Evolutionary conservation across 2,329 filamentous ascomycete species (phyloP), one percentile per base, ranked within the genome.

Genomic region (Colletotrichum acutatum): DNA sequence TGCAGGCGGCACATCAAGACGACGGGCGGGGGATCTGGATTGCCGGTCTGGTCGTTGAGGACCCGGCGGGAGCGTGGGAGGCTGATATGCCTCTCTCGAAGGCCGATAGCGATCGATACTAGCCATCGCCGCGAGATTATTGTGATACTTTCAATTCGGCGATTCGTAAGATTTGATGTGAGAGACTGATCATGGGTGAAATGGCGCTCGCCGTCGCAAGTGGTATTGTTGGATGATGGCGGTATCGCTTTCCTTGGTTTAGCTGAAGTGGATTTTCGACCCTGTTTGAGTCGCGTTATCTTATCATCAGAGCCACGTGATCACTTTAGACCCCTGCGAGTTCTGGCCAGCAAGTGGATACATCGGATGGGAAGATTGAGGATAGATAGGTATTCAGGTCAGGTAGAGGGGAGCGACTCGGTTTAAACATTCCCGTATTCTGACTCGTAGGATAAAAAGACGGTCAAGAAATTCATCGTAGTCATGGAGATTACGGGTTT

Each of bases 81-180:
- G 88, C 76, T 90, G 88, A 75, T 90, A 90, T 75, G 85, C 85
- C 80, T 90, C 89, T 72, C 88, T 85, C 63, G 86, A 83, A 66
- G 88, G 88, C 74, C 89, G 85, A 77, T 91, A 91, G 78, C 87
- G 83, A 79, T 90, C 89, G 80, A 91, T 86, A 79, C 88, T 90
- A 75, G 89, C 89, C 89, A 91, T 91, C 77, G 78, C 76, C 75
- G 66, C 64, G 37, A 64, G 34, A 14, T 26, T 57, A 46, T 34
- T 66, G 57, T 12, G 26, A 52, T 59, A 14, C 37, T 30, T 53
- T 22, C 34, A 37, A 14, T 34, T 62, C 37, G 42, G 52, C 68
- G n/a, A 63, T 60, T 34, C 30, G 57, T 63, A 37, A 19, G 22
- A 28, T 24, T 42, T 24, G 32, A 24, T 16, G 42, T 46, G 60